phyloP scores from a whole-genome alignment of 2,329 filamentous ascomycete species.

The Cordyceps cateniannulata region DNA sequence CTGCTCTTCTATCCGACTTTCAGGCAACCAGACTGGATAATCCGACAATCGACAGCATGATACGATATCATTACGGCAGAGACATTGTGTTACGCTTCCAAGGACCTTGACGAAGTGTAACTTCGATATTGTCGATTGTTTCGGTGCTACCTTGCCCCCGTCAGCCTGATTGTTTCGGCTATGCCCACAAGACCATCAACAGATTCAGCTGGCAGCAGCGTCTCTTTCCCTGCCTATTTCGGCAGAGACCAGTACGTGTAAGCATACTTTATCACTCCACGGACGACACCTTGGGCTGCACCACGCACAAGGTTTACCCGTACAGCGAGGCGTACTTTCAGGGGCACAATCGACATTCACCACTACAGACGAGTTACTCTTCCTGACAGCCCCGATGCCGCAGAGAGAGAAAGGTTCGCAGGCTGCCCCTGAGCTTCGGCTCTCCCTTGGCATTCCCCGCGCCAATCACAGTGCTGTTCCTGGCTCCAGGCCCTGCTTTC shows the following conservation, averaged over 20 bases:
- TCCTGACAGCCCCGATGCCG: neutral
- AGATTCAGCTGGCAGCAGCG: neutral
- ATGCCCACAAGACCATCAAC: neutral
- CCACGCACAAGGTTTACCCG: neutral
- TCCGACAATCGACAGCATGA: too few species aligned
- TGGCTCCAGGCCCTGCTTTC: slow-evolving; percentile 13
- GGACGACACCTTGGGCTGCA: neutral
- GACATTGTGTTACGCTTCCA: neutral
- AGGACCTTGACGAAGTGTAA: neutral
- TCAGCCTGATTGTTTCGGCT: neutral
- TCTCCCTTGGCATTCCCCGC: slow-evolving; percentile 13
- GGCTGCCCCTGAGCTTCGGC: slow-evolving; percentile 9
- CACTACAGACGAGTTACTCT: neutral
- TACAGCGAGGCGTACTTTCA: neutral
- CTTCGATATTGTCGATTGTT: neutral
- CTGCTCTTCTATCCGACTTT: too few species aligned
- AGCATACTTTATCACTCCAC: too few species aligned
- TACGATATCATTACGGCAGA: neutral
- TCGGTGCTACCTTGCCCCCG: too few species aligned
- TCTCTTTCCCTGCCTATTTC: neutral
- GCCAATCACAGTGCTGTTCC: slow-evolving; percentile 16
- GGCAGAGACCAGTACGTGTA: neutral
- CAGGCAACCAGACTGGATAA: too few species aligned
- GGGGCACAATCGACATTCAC: neutral
- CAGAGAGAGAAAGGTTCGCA: neutral